A percentile compares a stretch with the other conserved stretches of the same genome.
phyloP scores from a whole-genome alignment of 768 basidiomycete species.

The Auricularia sp. region DNA sequence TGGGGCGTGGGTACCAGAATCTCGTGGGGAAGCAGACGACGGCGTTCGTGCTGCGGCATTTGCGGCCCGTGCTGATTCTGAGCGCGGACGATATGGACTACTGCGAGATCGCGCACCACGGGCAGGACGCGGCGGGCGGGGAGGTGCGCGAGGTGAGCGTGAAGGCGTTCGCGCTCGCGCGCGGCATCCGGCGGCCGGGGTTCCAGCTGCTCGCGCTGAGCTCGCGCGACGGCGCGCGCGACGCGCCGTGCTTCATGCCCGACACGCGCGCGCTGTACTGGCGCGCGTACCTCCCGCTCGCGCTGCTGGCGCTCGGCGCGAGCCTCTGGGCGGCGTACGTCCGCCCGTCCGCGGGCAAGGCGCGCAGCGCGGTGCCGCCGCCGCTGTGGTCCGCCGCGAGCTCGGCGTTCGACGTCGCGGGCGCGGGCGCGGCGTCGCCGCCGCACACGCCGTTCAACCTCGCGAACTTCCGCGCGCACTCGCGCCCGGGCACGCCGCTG shows the following conservation, averaged over 20 bases:
- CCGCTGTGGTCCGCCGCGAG: neutral
- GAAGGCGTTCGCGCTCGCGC: conserved; percentile 83
- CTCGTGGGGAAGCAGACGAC: conserved; percentile 59
- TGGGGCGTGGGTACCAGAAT: conserved; percentile 75
- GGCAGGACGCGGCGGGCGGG: conserved; percentile 4
- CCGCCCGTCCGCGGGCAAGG: neutral
- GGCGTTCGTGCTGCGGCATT: conserved; percentile 48
- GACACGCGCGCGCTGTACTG: conserved; percentile 76
- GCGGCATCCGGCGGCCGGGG: conserved; percentile 76
- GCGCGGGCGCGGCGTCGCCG: neutral
- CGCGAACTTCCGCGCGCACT: neutral
- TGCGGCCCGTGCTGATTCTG: conserved; percentile 62
- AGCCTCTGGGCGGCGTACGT: neutral
- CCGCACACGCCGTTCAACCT: neutral
- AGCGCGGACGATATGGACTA: conserved; percentile 96
- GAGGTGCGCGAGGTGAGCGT: conserved; percentile 67
- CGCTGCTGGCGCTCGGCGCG: conserved; percentile 41
- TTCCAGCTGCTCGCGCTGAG: conserved; percentile 80
- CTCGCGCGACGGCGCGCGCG: conserved; percentile 32
- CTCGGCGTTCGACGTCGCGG: neutral
- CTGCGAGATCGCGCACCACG: conserved; percentile 58
- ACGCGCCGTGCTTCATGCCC: conserved; percentile 69
- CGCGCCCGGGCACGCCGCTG: neutral
- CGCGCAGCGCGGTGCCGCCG: neutral
- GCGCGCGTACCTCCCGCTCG: conserved; percentile 57